Base-by-base conservation (phyloP, 2,329 filamentous ascomycete species). In the Mycosphaerella sp. region DNA sequence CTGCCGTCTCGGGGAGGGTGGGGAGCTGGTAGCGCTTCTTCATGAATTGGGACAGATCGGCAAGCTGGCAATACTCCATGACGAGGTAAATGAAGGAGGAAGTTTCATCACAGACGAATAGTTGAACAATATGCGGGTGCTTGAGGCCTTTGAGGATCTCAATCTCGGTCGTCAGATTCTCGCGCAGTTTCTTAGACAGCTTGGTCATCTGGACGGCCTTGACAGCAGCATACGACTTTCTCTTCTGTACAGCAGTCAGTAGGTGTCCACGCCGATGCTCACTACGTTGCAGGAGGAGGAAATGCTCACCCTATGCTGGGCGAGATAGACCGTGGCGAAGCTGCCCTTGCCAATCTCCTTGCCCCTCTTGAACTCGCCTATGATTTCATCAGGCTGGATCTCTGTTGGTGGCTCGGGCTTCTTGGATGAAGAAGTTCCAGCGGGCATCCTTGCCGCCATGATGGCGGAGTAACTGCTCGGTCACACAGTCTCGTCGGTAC, bases 41-140 rank as follows among this genome's bases (percentile, higher is more conserved):
- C 75, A 98, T 96, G 72, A 98, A 97, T 51, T 92, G 79, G 9
- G 93, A 95, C 55, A 98, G 75, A 68, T 98, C 93, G 21, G 93
- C 92, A 40, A 98, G 80, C 69, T 95, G 89, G 74, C 93, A 97
- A 73, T 95, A 97, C 74, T 98, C 93, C 92, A 97, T 98, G 59
- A 97, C 85, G 55, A 98, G 81, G 73, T 98, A 93, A 73, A 97
- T 96, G 67, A 95, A 88, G 21, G 85, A 85, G 3, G 82, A 77
- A 0, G 89, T 86, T 71, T 97, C 91, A 70, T 92, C 81, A 75
- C 91, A 96, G 73, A 95, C 89, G 76, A 96, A 91, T 45, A 98
- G 84, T 63, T 90, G 88, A 62, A 97, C 93, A 64, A 98, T 96
- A 69, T 98, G 93, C 29, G 93, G 93, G 72, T 98, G 93, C 56